Base-by-base conservation (phyloP, 2,329 filamentous ascomycete species). In the Botrytis fabae region DNA sequence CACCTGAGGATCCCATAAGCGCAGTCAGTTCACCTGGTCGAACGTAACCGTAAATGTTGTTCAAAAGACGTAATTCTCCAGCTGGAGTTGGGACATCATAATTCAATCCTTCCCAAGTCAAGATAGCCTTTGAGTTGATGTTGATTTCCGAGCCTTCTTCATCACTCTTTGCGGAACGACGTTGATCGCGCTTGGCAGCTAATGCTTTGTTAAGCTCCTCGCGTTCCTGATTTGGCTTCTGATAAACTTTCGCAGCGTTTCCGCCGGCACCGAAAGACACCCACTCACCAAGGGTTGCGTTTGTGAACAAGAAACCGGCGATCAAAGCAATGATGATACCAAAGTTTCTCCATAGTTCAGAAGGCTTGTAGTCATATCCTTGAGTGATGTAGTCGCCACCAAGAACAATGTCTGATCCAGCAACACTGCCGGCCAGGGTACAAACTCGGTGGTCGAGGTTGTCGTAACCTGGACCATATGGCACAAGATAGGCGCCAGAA, bases 21-120 rank as follows among this genome's bases (percentile, higher is more conserved):
- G 89, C 89, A 46, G 88, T 90, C 8, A 91, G 83, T 75, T 86
- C 86, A 60, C 89, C 89, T 46, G 89, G 89, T 74, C 86, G 85
- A 40, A 91, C 88, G 78, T 86, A 90, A 25, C 86, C 90, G 76
- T 88, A 86, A 10, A 92, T 87, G 73, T 90, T 84, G 73, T 89
- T 85, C 18, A 92, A 81, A 7, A 92, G 80, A 6, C 83, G 81
- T 62, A 82, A 80, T 76, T 84, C 79, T 22, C 84, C 83, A 57
- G 82, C 80, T 62, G 84, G 82, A 66, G 83, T 83, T 18, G 89
- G 89, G 0, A 92, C 89, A 73, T 91, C 89, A 80, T 97, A 97
- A 79, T 91, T 93, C 74, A 98, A 89, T 76, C 92, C 86, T 80
- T 95, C 92, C 92, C 94, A 97, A 0, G 94, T 97, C 74, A 97